These are phyloP conservation scores for Hansenula sp. DNA, from an alignment of 1,139 yeast genomes.

Conservation along the genomic window DNA sequence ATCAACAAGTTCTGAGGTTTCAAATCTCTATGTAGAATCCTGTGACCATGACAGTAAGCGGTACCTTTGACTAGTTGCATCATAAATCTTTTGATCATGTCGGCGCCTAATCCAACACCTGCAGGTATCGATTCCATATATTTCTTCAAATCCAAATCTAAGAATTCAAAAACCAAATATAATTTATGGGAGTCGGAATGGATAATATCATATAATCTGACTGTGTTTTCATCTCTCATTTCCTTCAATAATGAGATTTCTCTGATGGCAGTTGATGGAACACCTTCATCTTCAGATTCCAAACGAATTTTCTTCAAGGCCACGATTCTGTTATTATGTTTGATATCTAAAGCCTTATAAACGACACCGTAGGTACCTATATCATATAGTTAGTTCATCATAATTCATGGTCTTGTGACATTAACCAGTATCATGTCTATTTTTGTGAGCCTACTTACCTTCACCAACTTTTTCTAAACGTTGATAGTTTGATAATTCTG, in stretches of 20 bases:
- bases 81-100: conserved; percentile 91
- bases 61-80: conserved; percentile 90
- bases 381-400: background rate
- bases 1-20: conserved; percentile 95
- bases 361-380: conserved; percentile 93
- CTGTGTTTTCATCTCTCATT: conserved; percentile 88
- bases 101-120: conserved; percentile 85
- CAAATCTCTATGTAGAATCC: conserved; percentile 92
- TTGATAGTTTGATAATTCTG: conserved; percentile 85
- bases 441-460: conserved; percentile 42
- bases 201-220: conserved; percentile 86
- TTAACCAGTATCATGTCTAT: too few species aligned
- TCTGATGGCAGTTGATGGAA: conserved; percentile 96
- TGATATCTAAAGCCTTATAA: conserved; percentile 88
- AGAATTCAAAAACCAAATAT: conserved; percentile 87
- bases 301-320: conserved; percentile 93
- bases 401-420: too few species aligned
- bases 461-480: conserved; percentile 97
- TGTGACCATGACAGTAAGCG: conserved; percentile 91
- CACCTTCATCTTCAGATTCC: conserved; percentile 98
- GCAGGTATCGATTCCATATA: conserved; percentile 96
- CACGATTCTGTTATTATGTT: conserved; percentile 85
- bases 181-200: conserved; percentile 96
- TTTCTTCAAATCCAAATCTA: conserved; percentile 91
- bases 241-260: conserved; percentile 93